Evolutionary conservation across 2,329 filamentous ascomycete genomes (phyloP), one percentile per base, ranked within the genome.

Genomic region (Fusarium drepaniforme): DNA sequence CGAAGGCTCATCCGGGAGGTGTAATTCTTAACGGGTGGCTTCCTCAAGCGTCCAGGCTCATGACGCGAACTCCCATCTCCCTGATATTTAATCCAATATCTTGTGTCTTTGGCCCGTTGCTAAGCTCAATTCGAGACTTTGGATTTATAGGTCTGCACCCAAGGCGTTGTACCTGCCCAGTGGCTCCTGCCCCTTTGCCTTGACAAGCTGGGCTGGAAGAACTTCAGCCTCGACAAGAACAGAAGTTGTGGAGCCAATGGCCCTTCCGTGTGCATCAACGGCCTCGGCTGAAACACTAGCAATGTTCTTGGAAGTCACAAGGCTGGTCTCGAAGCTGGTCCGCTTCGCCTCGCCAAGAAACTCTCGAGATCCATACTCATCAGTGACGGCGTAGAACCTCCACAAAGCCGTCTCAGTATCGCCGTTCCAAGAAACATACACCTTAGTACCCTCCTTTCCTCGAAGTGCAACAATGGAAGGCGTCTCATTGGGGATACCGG

Each of bases 361-460:
- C 33, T 78, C 73, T 56, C 80, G 84, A 2, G 82, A 82, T 16
- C 83, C 83, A 18, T 77, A 74, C 1, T 80, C 75, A 21, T 80
- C 81, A 3, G 81, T 77, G 3, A 81, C 76, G 5, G 83, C 84
- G 76, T 85, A 88, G 75, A 90, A 89, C 30, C 84, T 83, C 90
- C 89, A 89, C 5, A 66, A 46, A 4, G 76, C 80, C 0, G 85
- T 86, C 75, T 86, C 84, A 0, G 86, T 89, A 58, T 87, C 86
- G 6, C 87, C 87, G 67, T 89, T 89, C 87, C 87, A 89, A 6
- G 86, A 89, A 3, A 90, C 88, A 78, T 88, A 91, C 56, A 75
- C 66, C 7, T 78, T 79, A 1, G 75, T 71, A 3, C 71, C 72
- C 11, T 76, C 62, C 1, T 73, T 63, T 8, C 63, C 68, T 28